phyloP scores from a whole-genome alignment of 192 early-diverging fungal species.

The Rhizoclosmatium globosum region DNA sequence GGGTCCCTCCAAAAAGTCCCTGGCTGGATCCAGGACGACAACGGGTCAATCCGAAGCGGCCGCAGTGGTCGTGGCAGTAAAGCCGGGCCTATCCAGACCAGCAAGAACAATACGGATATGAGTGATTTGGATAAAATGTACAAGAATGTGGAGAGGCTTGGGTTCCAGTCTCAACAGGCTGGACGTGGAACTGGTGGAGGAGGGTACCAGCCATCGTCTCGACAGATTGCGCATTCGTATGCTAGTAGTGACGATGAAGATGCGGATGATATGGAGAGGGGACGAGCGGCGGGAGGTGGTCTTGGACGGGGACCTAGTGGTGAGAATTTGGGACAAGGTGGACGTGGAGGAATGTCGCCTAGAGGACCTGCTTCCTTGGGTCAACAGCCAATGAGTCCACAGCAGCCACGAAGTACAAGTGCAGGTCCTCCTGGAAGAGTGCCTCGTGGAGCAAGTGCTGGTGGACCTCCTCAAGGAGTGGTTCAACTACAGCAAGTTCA shows the following conservation, averaged over 20 bases:
- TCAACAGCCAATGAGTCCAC: background rate
- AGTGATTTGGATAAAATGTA: constrained; percentile 17
- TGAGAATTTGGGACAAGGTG: background rate
- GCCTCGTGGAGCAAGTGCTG: background rate
- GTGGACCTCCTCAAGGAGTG: background rate
- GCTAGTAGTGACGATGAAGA: constrained; percentile 17
- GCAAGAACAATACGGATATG: constrained; percentile 11
- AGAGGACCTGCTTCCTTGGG: background rate
- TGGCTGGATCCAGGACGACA: background rate
- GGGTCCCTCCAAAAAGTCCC: constrained; percentile 2
- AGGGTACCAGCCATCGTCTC: background rate
- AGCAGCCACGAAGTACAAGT: background rate
- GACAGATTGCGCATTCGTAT: background rate
- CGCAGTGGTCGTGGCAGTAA: background rate
- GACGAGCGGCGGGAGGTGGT: background rate
- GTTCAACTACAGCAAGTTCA: background rate
- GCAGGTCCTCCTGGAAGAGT: background rate
- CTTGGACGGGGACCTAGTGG: background rate
- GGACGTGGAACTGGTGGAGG: background rate
- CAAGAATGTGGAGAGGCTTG: constrained; percentile 8
- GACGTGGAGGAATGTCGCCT: background rate
- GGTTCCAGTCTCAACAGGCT: background rate
- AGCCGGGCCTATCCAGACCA: background rate
- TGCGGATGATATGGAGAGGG: background rate
- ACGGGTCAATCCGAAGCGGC: background rate